Base-by-base conservation (phyloP, 2,329 filamentous ascomycete species). In the Colletotrichum sp. region DNA sequence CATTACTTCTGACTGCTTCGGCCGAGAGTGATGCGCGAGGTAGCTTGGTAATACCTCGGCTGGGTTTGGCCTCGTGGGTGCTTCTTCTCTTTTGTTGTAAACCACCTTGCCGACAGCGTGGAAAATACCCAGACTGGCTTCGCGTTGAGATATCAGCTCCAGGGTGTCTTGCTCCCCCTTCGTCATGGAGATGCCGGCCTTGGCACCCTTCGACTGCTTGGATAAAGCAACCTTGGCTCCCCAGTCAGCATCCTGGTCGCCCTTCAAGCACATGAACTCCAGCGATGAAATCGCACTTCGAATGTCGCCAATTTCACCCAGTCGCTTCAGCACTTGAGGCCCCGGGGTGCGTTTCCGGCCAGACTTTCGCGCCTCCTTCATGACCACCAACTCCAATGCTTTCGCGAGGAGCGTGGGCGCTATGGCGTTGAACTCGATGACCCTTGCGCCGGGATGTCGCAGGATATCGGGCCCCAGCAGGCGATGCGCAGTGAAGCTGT, bases 41-140 rank as follows among this genome's bases (percentile, higher is more conserved):
- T 92, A 90, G n/a, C 83, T 79, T 7, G 93, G 93, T 21, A 95
- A 85, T 28, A 84, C 83, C 79, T 94, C 92, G 21, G 85, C 84
- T 4, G 84, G 82, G 36, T 88, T 85, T 10, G 82, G 82, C 10
- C 83, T 79, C 15, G 88, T 84, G 6, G 85, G 83, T 61, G 77
- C 82, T 32, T 93, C 92, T 26, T 94, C 90, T 61, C 97, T 91
- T 83, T 98, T 99, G 86, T 99, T 99, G 86, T 99, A 98, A 1
- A 99, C 93, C 4, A 99, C 95, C 82, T 97, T 98, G 5, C 96
- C 97, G 15, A 99, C 94, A 1, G 97, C 96, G 83, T 99, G 97
- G 81, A 99, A 99, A 67, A 99, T 95, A 2, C 96, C 97, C 4
- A 99, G 88, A 77, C 94, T 98, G 18, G 94, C 93, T 85, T 99